Base-by-base conservation (phyloP, 1,284 basidiomycete species). In the Ustilago nuda region DNA sequence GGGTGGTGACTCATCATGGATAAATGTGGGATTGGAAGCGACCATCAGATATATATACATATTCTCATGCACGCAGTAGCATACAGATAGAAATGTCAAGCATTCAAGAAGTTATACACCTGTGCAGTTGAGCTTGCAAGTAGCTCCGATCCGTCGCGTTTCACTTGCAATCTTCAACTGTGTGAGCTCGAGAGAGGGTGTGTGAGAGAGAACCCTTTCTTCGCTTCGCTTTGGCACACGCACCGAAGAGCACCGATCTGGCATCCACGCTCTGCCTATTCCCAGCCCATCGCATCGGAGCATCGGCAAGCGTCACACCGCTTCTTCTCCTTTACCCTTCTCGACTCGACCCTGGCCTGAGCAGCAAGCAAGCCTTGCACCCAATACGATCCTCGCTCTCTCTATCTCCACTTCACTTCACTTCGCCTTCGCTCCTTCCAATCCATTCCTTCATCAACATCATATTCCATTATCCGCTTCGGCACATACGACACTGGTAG, bases 161-260 rank as follows among this genome's bases (percentile, higher is more conserved):
- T n/a, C n/a, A n/a, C n/a, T n/a, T n/a, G n/a, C n/a, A n/a, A 7
- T 9, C 19, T 19, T 19, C 19, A 19, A 19, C n/a, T 19, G 43
- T 13, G 43, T 45, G 43, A n/a, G n/a, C n/a, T 45, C n/a, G 43
- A 19, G 43, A 19, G 23, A 19, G 17, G n/a, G n/a, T 45, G 43
- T 27, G 43, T 7, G 7, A 19, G 9, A 12, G 39, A 45, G 13
- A 17, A 45, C 43, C 43, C 43, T 45, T 45, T 45, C n/a, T 45
- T 45, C 19, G 56, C 54, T 57, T 56, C 55, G 56, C 56, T 45
- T 56, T 19, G 12, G 37, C 37, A 36, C n/a, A 6, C 33, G 39
- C 60, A 68, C 66, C 60, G 60, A 68, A 50, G 36, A 45, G 33
- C 51, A 56, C 56, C 61, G 66, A 63, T 69, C 32, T 52, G 37